Evolutionary conservation across 2,329 filamentous ascomycete species (phyloP).

Genomic region (Pseudogymnoascus verrucosus): DNA sequence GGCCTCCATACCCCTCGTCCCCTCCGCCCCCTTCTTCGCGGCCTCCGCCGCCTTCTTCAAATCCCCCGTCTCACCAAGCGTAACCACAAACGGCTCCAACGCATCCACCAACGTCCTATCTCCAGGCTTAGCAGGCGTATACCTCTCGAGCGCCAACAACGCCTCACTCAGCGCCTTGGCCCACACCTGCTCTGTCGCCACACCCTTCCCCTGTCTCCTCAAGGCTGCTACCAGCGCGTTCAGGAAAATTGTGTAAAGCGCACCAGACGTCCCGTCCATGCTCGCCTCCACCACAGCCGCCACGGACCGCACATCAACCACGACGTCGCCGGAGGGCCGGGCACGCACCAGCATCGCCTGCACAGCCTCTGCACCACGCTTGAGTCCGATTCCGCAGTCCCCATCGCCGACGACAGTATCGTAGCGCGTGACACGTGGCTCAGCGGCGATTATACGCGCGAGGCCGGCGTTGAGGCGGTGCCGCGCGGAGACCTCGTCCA

Average conservation of each 20-base stretch:
- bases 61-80: conserved; percentile 56
- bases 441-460: conserved; percentile 51
- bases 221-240: conserved; percentile 55
- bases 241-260: conserved; percentile 68
- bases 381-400: conserved; percentile 62
- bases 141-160: conserved; percentile 62
- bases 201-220: conserved; percentile 18
- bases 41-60: conserved; percentile 67
- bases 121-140: conserved; percentile 82
- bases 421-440: conserved; percentile 57
- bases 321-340: conserved; percentile 46
- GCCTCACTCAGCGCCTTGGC: conserved; percentile 59
- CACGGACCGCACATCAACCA: conserved; percentile 51
- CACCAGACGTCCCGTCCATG: conserved; percentile 72
- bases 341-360: conserved; percentile 35
- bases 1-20: conserved; percentile 87
- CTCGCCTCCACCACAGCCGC: conserved; percentile 56
- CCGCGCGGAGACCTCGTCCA: conserved; percentile 34
- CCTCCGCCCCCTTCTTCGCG: conserved; percentile 66
- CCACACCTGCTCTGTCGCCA: conserved; percentile 44
- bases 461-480: conserved; percentile 47
- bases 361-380: conserved; percentile 57
- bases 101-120: conserved; percentile 90
- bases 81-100: conserved; percentile 76
- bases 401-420: conserved; percentile 67